Evolutionary conservation across 2,329 filamentous ascomycete genomes (phyloP).

Genomic region (Fusarium humuli): DNA sequence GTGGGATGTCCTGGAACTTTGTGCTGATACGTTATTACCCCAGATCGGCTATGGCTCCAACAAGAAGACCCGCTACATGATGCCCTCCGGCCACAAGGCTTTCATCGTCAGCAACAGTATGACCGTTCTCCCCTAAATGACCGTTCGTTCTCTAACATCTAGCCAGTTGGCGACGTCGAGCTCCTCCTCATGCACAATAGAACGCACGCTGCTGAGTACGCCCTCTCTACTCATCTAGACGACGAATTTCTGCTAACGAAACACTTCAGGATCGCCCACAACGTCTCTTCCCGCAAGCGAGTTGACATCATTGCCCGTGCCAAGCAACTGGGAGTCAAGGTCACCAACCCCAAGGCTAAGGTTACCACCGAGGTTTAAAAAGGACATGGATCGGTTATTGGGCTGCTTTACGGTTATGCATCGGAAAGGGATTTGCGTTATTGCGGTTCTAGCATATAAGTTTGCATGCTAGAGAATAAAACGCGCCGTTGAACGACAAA

Average conservation of each 20-base stretch:
- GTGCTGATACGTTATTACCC: slow-evolving; percentile 37
- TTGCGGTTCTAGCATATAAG: slow-evolving; percentile 48
- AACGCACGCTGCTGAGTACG: slow-evolving; percentile 98
- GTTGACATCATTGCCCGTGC: slow-evolving; percentile 97
- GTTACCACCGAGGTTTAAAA: slow-evolving; percentile 92
- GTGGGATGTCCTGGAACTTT: neutral
- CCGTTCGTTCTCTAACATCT: no score
- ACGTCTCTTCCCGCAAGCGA: slow-evolving; percentile 98
- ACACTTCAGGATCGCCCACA: slow-evolving; percentile 87
- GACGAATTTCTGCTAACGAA: slow-evolving; percentile 34
- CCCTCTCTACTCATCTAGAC: slow-evolving; percentile 41
- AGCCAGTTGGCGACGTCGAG: slow-evolving; percentile 81
- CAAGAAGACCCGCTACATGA: slow-evolving; percentile 99
- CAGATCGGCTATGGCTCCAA: slow-evolving; percentile 99
- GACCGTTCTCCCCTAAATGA: no score
- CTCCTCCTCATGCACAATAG: slow-evolving; percentile 99
- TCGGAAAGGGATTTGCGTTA: slow-evolving; percentile 49
- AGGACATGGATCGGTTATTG: slow-evolving; percentile 46
- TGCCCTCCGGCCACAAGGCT: slow-evolving; percentile 98
- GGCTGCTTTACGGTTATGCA: slow-evolving; percentile 50
- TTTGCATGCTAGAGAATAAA: slow-evolving; percentile 47
- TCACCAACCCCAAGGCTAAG: slow-evolving; percentile 99
- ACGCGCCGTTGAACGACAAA: slow-evolving; percentile 49
- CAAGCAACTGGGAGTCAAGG: slow-evolving; percentile 99
- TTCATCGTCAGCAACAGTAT: slow-evolving; percentile 94